Percentiles rank a stretch among this genome's conserved stretches.
Conservation (phyloP, 331 rosid species). For the Malus hybrid region DNA sequence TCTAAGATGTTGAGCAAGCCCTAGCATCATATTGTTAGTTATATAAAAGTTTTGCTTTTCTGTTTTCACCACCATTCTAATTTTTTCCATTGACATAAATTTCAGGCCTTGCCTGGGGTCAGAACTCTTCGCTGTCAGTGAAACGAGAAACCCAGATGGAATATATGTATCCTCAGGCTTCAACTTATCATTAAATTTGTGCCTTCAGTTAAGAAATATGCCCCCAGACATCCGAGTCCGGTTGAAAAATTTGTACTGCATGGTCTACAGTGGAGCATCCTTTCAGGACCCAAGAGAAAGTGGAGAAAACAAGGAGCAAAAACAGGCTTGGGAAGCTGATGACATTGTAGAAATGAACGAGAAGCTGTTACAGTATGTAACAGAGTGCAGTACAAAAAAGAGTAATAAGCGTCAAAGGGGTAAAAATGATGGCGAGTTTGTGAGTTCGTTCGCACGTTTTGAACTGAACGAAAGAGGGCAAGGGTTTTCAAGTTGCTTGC, state of each 20-base stretch:
- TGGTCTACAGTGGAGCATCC: constrained; percentile 31
- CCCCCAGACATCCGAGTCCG: constrained; percentile 15
- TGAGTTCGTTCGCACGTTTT: constrained; percentile 24
- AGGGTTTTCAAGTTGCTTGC: constrained; percentile 58
- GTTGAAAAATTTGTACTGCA: constrained; percentile 37
- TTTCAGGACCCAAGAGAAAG: constrained; percentile 11
- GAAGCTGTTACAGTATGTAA: constrained; percentile 25
- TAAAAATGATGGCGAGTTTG: constrained; percentile 5
- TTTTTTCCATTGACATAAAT: constrained; percentile 1
- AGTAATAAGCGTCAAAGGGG: constrained; percentile 6
- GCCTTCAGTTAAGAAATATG: constrained; percentile 49
- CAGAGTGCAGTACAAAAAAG: constrained; percentile 8
- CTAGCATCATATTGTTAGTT: too few species aligned
- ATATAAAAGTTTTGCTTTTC: background rate
- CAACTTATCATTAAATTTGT: constrained; percentile 40
- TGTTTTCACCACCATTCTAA: background rate
- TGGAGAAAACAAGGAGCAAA: constrained; percentile 2
- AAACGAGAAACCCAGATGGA: constrained; percentile 14
- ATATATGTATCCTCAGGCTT: constrained; percentile 28
- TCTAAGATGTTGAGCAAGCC: too few species aligned
- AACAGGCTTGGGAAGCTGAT: constrained; percentile 35
- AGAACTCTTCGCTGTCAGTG: constrained; percentile 37
- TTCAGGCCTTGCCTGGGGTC: constrained; percentile 50
- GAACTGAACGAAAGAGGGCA: constrained; percentile 48
- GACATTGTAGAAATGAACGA: constrained; percentile 38